Base-by-base conservation (phyloP, 2,329 filamentous ascomycete genomes). In the Neofusicoccum sp. region DNA sequence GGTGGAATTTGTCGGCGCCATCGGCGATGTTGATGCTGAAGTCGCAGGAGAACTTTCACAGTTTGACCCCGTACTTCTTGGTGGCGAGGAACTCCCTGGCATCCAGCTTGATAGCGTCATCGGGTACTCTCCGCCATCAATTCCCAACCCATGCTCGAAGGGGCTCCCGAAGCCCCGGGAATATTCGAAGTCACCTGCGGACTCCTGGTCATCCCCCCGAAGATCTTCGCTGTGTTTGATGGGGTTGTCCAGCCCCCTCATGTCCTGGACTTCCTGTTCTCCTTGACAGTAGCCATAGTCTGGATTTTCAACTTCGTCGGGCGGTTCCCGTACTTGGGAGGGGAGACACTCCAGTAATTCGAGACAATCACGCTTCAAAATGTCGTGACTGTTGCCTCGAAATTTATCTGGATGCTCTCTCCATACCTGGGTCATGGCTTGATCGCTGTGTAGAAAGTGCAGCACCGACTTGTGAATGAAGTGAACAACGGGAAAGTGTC, bases 351-450 rank as follows among this genome's bases (percentile, higher is more conserved):
- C 6, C n/a, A 52, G 8, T 34, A 52, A 3, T 5, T 16, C 29
- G 49, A 29, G 8, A 22, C 11, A 29, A 12, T 8, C 37, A 16
- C 14, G 33, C 11, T 36, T 37, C 34, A 52, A 11, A 16, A 37
- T 22, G 16, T 52, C n/a, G 7, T 52, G 49, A 6, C 49, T 12
- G 8, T 52, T 52, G 33, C 49, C 49, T 3, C 2, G n/a, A 12
- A 52, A 52, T 3, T 14, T 39, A n/a, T 52, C 49, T 28, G 49
- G 49, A 12, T 33, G 39, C 8, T 52, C 49, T 3, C 34, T 7
- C 49, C 49, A 52, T 8, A 52, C 49, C 49, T 52, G 31, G 33
- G n/a, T 52, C n/a, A 52, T 52, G 6, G 49, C 34, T n/a, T 52
- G 33, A 1, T 39, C 4, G n/a, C 49, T 52, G n/a, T 28, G 9